Base-by-base conservation (phyloP, 108 stramenopile genomes). In the Fistulifera solaris region DNA sequence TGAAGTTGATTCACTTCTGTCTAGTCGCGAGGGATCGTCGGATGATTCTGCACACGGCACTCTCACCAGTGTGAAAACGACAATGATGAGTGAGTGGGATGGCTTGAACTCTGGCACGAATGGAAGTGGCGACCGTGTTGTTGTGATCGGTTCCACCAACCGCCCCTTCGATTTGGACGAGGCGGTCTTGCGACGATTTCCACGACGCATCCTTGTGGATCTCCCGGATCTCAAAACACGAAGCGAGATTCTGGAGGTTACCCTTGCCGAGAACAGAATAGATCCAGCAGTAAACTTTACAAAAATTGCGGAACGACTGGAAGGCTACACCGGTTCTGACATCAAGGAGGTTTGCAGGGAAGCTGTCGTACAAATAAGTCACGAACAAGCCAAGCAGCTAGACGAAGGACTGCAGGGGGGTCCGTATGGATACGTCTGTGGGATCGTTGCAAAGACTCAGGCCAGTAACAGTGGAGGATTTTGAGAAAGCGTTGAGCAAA, bases 71-170 rank as follows among this genome's bases (percentile, higher is more conserved):
- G 96, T 98, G 11, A 98, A 98, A 68, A 98, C 96, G 57, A 88
- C 91, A 0, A 87, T 93, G 86, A 93, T 93, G 90, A 87, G 85
- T 57, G 96, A 97, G 65, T 97, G 96, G 96, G 96, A 97, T 61
- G 96, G 96, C 7, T 70, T 97, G 21, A 93, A 93, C 54, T 88
- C 87, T 14, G 91, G 91, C 25, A 93, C 87, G 17, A 89, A 89
- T 66, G 87, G 87, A 14, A 79, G 72, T 65, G 87, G 93, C 45
- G 71, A 84, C 53, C 65, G 97, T 10, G 97, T 98, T 17, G 81
- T 96, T 48, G 97, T 98, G 17, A 94, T 98, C 59, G 97, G 94
- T 11, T 87, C 90, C 18, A 98, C 97, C 51, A 98, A 98, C 65
- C 74, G 97, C 1, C 97, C 96, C 13, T 96, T 93, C 62, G 97